Evolutionary conservation across 768 basidiomycete genomes (phyloP), one percentile per base, ranked within the genome.

Genomic region (Nidularia pulvinata): DNA sequence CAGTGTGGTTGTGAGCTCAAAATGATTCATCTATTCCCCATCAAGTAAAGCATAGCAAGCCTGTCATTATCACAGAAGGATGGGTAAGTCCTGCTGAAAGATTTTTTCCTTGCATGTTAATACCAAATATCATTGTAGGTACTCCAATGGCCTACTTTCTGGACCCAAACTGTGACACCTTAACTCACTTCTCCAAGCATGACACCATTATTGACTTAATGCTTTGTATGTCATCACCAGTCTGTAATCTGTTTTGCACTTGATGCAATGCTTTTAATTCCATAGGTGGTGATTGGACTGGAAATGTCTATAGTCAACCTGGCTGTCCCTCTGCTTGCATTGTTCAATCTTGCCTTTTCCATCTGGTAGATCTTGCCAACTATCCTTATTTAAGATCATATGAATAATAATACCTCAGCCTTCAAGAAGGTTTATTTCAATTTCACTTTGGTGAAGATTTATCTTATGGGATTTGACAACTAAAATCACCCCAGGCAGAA

Each of bases 281-380:
- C 6, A 22, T 25, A 54, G 53, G 53, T 22, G 55, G 55, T 7
- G 55, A 55, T 33, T 55, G 55, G 55, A 50, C 55, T n/a, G 55
- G 55, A 9, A 52, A 52, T 35, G 50, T 46, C 22, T 55, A 55
- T 33, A 7, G 6, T 30, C n/a, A 22, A 7, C 48, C 50, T 30
- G 50, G 55, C 4, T 55, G 55, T 32, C 55, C 55, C 6, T 52
- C 51, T 3, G 52, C 55, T 14, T 55, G 54, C 33, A 46, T 55
- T 39, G 54, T 37, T 49, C 22, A 46, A 48, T 54, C 19, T 49
- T 6, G 10, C 30, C 22, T 9, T 49, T 46, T 39, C 37, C 7
- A 39, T 9, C 22, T 10, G 9, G 22, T 11, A 19, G 10, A 7
- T 7, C 19, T 46, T 19, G 9, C 19, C 22, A 7, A 9, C 22